Percentiles rank a stretch among this genome's conserved stretches.
Conservation (phyloP, 2,329 filamentous ascomycete genomes). For the Ascochyta lentis region DNA sequence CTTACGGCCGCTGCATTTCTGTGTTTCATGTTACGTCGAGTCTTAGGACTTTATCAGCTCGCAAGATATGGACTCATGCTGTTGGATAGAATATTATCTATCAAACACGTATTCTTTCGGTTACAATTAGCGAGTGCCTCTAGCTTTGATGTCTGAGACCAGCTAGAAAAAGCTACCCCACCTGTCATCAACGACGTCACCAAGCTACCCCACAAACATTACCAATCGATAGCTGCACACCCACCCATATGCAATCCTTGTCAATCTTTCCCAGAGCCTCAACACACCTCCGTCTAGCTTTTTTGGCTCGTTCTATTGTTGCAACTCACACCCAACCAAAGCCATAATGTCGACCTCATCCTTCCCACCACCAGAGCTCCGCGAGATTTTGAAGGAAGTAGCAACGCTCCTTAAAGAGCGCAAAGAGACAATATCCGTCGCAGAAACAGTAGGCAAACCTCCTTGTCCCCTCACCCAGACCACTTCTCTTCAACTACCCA, state of each 20-base stretch:
- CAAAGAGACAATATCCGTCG: slow-evolving; percentile 65
- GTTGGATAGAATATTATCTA: background rate
- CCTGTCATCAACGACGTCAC: slow-evolving; percentile 23
- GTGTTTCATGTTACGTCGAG: background rate
- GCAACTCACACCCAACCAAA: background rate
- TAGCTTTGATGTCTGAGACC: no score
- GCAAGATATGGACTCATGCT: background rate
- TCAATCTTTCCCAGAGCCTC: background rate
- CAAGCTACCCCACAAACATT: slow-evolving; percentile 24
- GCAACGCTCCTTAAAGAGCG: slow-evolving; percentile 60
- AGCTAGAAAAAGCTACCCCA: slow-evolving; percentile 22
- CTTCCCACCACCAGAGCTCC: slow-evolving; percentile 54
- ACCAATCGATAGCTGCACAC: slow-evolving; percentile 2
- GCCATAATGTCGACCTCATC: slow-evolving; percentile 33
- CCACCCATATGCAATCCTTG: background rate
- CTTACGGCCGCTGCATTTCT: slow-evolving; percentile 4
- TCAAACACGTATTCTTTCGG: background rate
- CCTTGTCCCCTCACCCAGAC: background rate
- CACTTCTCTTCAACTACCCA: background rate
- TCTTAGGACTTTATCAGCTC: background rate
- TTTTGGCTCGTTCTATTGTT: background rate
- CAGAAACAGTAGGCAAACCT: slow-evolving; percentile 60
- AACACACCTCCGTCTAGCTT: background rate
- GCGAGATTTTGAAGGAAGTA: slow-evolving; percentile 57
- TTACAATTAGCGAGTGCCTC: no score